Evolutionary conservation across 768 basidiomycete genomes (phyloP), one percentile per base, ranked within the genome.

Genomic region (Paxillus ammoniavirescens): DNA sequence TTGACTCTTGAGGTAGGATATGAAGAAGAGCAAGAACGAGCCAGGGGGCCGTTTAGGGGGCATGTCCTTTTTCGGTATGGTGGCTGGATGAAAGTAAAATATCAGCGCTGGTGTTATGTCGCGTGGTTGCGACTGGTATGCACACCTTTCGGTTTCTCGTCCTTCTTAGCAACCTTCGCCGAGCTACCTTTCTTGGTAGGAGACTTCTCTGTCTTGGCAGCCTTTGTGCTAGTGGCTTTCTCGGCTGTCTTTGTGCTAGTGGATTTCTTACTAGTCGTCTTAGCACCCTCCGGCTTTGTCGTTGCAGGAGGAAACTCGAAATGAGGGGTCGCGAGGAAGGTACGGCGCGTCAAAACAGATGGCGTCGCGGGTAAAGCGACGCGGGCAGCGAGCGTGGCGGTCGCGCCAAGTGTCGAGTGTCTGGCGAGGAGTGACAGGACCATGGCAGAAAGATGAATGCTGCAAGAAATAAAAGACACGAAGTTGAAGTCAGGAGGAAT

Each of bases 21-120:
- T 0, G 43, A 50, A 54, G 59, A 69, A 73, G 28, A 71, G 40
- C 3, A 62, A 8, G 50, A 61, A 74, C 1, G 63, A 55, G n/a
- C 49, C 50, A 12, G 56, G 59, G 35, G 68, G 68, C 26, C 58
- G 61, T 38, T 64, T 67, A 8, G 72, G 72, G 17, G 65, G 70
- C 23, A 49, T 60, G 55, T 60, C 57, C 1, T 45, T 14, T 42
- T 47, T 47, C 38, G 55, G 55, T 13, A 62, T 54, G 42, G 42
- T 57, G 8, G 53, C 69, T 63, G 15, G 38, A 15, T 36, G 42
- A 45, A 21, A 13, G 12, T 36, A 28, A 54, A 31, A 50, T 12
- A 31, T 31, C 10, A 33, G 44, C 37, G 6, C 26, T 26, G 6
- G 26, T 26, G 18, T 8, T n/a, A 18, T 40, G 38, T n/a, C 42